These are phyloP conservation scores for Akanthomyces lecanii DNA, from an alignment of 2,329 filamentous ascomycete genomes.

Conservation along the genomic window DNA sequence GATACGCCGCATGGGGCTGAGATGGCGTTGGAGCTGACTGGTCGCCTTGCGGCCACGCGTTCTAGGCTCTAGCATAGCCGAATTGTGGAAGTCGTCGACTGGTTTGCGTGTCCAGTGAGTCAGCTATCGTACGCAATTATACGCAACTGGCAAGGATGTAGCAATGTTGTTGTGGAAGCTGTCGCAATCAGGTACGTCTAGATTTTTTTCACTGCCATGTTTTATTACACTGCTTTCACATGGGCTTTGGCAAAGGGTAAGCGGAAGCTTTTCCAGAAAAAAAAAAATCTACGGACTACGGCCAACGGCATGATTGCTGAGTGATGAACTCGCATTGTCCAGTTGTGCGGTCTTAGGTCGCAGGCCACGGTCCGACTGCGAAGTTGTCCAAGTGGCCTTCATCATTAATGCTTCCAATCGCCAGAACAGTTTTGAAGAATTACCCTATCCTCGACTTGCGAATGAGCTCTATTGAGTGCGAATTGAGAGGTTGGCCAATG, in stretches of 20 bases:
- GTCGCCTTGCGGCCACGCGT: neutral
- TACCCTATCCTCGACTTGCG: too few species aligned
- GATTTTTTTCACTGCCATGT: neutral
- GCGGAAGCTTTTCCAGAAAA: too few species aligned
- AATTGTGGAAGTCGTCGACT: neutral
- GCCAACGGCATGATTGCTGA: too few species aligned
- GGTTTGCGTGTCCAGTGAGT: slow-evolving; percentile 3
- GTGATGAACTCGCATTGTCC: too few species aligned
- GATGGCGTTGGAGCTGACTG: neutral
- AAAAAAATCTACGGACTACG: too few species aligned
- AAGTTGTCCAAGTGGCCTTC: too few species aligned
- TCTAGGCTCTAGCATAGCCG: neutral
- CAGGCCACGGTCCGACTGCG: too few species aligned
- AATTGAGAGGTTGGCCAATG: too few species aligned
- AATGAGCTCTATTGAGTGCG: too few species aligned
- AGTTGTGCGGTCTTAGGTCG: too few species aligned
- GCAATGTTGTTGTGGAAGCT: neutral
- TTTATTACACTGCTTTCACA: neutral
- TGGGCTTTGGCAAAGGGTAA: neutral
- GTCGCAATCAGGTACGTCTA: neutral
- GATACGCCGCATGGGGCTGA: neutral
- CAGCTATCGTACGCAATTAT: neutral
- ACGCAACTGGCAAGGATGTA: neutral
- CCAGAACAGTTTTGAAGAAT: too few species aligned
- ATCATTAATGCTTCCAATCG: too few species aligned